phyloP scores from a whole-genome alignment of 1,284 basidiomycete species.

The Apiotrichum sp. region DNA sequence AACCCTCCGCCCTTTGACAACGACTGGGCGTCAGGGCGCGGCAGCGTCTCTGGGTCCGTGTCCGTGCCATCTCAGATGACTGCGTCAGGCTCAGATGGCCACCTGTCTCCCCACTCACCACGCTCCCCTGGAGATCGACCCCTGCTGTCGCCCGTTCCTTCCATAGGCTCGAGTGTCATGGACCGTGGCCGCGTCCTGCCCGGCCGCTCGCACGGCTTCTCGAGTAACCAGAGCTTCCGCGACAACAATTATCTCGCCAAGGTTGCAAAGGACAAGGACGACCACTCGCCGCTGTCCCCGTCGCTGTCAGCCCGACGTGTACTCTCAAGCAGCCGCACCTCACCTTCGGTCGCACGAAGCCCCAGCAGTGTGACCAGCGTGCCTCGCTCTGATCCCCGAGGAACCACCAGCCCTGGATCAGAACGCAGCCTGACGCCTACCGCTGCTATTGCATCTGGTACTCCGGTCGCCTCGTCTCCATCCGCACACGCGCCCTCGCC shows the following conservation, averaged over 20 bases:
- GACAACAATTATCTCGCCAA: slow-evolving; percentile 36
- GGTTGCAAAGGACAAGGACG: slow-evolving; percentile 23
- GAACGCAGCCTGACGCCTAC: slow-evolving; percentile 5
- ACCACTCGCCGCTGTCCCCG: neutral
- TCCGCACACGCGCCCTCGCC: too few relatives aligned
- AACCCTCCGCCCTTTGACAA: slow-evolving; percentile 22
- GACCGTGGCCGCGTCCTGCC: neutral
- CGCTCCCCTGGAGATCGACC: slow-evolving; percentile 3
- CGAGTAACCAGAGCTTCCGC: slow-evolving; percentile 28
- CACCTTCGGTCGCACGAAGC: too few relatives aligned
- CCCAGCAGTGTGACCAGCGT: too few relatives aligned
- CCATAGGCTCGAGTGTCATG: slow-evolving; percentile 8
- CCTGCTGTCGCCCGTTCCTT: neutral
- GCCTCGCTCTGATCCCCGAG: neutral
- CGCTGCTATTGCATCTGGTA: neutral
- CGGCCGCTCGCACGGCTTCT: slow-evolving; percentile 37
- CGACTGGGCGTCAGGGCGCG: slow-evolving; percentile 6
- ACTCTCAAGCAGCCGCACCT: too few relatives aligned
- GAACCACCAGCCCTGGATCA: neutral
- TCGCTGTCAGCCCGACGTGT: too few relatives aligned
- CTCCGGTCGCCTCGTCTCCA: neutral
- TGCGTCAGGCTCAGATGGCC: slow-evolving; percentile 1
- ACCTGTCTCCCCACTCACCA: neutral
- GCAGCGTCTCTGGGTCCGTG: neutral
- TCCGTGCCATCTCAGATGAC: neutral